Evolutionary conservation across 257 asterid genomes (phyloP).

Genomic region (Galeopsis tetrahit): DNA sequence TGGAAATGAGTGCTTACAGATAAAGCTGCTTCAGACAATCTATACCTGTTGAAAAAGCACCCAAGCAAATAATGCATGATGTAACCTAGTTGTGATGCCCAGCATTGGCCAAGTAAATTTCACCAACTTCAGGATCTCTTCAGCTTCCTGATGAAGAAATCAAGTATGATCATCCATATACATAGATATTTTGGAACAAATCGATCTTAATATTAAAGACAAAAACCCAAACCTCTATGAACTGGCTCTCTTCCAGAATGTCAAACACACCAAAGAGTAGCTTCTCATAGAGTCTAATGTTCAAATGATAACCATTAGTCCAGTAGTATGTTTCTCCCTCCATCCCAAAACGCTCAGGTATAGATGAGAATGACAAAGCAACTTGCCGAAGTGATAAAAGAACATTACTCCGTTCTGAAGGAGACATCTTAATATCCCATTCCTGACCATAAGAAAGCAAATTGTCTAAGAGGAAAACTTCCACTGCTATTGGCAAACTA

Average conservation of each 20-base stretch:
- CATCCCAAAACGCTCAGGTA: conserved; percentile 76
- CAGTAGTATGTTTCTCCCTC: conserved; percentile 90
- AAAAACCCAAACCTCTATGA: conserved; percentile 71
- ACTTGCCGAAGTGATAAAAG: conserved; percentile 66
- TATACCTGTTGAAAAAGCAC: conserved; percentile 93
- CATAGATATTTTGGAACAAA: background rate
- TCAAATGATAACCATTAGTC: conserved; percentile 81
- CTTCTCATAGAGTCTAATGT: conserved; percentile 85
- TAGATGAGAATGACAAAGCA: conserved; percentile 61
- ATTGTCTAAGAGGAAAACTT: conserved; percentile 31
- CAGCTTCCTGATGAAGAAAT: conserved; percentile 72
- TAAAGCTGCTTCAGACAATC: conserved; percentile 19
- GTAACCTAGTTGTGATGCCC: conserved; percentile 85
- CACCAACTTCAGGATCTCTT: conserved; percentile 70
- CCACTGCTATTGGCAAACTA: conserved; percentile 23
- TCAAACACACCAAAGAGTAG: conserved; percentile 85
- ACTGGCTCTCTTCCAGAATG: conserved; percentile 86
- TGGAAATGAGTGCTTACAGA: background rate
- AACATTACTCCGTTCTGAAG: conserved; percentile 74
- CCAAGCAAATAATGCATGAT: conserved; percentile 83
- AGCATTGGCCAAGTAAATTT: conserved; percentile 86
- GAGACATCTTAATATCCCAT: conserved; percentile 83
- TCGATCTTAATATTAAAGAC: conserved; percentile 18
- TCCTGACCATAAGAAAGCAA: conserved; percentile 55
- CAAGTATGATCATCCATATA: conserved; percentile 29